Evolutionary conservation across 257 asterid genomes (phyloP).

Genomic region (Solanum paucissectum): DNA sequence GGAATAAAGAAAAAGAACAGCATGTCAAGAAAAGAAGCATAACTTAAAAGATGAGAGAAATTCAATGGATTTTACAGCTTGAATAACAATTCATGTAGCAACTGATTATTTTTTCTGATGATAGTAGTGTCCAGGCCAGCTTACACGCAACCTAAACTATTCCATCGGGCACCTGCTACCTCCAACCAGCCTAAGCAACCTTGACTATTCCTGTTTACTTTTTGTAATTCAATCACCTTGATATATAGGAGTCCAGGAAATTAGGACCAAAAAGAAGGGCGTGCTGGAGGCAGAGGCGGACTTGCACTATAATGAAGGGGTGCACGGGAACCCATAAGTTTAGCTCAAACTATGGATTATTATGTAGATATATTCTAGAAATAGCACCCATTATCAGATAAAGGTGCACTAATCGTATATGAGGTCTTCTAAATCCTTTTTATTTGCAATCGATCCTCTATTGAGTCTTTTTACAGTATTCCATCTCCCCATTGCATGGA

Average conservation of each 20-base stretch:
- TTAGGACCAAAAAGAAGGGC: not conserved
- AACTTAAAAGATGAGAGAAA: not conserved
- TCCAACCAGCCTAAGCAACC: not conserved
- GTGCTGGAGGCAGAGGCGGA: not conserved
- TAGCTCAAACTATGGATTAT: not conserved
- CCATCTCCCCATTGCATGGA: not conserved
- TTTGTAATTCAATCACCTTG: not conserved
- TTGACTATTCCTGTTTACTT: not conserved
- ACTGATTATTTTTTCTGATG: not conserved
- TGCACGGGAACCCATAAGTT: not conserved
- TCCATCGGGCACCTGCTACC: not conserved
- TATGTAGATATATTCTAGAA: not conserved
- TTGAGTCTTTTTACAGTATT: not conserved
- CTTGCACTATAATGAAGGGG: not conserved
- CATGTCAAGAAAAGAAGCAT: not conserved
- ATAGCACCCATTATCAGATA: not conserved
- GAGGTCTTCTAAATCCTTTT: not conserved
- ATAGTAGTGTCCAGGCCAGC: not conserved
- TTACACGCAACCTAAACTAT: not conserved
- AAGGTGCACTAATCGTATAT: not conserved
- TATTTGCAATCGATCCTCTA: not conserved
- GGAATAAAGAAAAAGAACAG: not conserved
- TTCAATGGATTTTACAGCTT: not conserved
- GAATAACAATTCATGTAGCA: not conserved
- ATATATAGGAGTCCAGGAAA: not conserved